Evolutionary conservation across 2,329 filamentous ascomycete species (phyloP), one percentile per base, ranked within the genome.

Genomic region (Colletotrichum magnum): DNA sequence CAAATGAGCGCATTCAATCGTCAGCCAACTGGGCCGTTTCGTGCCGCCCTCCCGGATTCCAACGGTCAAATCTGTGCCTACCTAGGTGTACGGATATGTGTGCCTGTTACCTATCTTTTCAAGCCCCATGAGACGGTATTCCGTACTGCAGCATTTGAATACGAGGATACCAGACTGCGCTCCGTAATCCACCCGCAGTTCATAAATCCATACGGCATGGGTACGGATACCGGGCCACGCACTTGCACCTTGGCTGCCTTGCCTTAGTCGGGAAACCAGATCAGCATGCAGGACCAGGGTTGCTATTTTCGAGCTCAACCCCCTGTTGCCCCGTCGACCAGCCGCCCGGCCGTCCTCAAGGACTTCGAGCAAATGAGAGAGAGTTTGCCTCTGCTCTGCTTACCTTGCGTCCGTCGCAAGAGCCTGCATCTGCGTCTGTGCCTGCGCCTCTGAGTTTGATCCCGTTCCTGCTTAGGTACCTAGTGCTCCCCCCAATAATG

Each of bases 201-300:
- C 47, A 51, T 26, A 36, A 36, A 36, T 36, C 32, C 32, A 10
- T 36, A 36, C 32, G 32, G 32, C 32, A 36, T 43, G 57, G 21
- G 52, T 28, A 64, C 59, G 36, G 58, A 54, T 28, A 28, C 59
- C 59, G 39, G 50, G 41, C 47, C 54, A 56, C 21, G 36, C 58
- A 24, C 21, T 61, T 61, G 52, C 53, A 26, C 32, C 64, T 50
- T 52, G 52, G 18, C 45, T 36, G 9, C 32, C 32, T 36, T 36
- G 32, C 32, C 32, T 36, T 68, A 59, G 66, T 59, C 66, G 50
- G 65, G 32, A 62, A 48, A 43, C 61, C 66, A 59, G 66, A 69
- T 69, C 66, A 66, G 50, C 66, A 69, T 57, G 66, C 62, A 69
- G 62, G 62, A 69, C 62, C 56, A 61, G 56, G 66, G 62, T 52